Conservation (phyloP, 2,329 filamentous ascomycete species). For the Pyrenochaeta sp. region DNA sequence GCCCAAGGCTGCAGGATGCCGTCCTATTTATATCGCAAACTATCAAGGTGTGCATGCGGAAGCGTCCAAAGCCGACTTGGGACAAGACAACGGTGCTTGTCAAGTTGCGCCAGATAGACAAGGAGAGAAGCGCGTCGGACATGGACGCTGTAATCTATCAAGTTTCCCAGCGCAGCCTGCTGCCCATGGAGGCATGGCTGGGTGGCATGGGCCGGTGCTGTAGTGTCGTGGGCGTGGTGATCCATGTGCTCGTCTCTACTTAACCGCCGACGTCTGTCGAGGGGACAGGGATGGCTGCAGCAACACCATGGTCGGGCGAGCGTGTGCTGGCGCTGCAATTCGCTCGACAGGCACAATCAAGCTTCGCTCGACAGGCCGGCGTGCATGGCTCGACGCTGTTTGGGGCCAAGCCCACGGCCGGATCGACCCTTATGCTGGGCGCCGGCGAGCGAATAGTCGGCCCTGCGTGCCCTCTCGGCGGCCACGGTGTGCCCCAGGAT, state of each 20-base stretch:
- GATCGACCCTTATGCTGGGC: conserved; percentile 25
- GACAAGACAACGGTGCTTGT: no score
- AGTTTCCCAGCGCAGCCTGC: no score
- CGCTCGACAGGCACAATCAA: conserved; percentile 23
- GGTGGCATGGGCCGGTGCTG: no score
- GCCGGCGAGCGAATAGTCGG: conserved; percentile 23
- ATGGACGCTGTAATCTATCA: no score
- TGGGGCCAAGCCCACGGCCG: conserved; percentile 17
- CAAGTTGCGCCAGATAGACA: no score
- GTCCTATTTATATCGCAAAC: not conserved
- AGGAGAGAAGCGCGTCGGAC: no score
- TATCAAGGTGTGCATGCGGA: no score
- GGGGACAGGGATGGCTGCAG: conserved; percentile 19
- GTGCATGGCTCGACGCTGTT: conserved; percentile 11
- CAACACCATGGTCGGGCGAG: conserved; percentile 7
- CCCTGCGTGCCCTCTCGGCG: conserved; percentile 4
- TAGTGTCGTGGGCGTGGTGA: no score
- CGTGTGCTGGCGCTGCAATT: conserved; percentile 24
- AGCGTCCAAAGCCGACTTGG: no score
- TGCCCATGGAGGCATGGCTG: no score
- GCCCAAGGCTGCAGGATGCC: not conserved
- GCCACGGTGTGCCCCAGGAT: no score
- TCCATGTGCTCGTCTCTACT: conserved; percentile 3
- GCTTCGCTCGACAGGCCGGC: conserved; percentile 25
- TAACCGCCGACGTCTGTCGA: conserved; percentile 22